Base-by-base conservation (phyloP, 192 early-diverging fungal genomes). In the Backusella psychrophila region DNA sequence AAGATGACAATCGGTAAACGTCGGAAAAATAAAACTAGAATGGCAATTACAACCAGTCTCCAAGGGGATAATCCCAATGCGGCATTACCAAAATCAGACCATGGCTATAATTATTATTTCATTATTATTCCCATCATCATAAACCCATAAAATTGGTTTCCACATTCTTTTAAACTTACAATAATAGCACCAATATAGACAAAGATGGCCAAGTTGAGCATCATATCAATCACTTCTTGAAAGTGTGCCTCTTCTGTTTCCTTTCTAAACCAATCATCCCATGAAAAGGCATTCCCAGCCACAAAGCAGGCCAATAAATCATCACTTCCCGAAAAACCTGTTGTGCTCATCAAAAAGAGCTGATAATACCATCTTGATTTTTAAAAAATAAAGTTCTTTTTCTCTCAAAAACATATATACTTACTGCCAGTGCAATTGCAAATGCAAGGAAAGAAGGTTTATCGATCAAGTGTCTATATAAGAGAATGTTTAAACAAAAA, bases 191-290 rank as follows among this genome's bases (percentile, higher is more conserved):
- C 95, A 83, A 96, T 91, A 74, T 93, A 98, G 21, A 98, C 89
- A 84, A 99, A 99, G 52, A 95, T 93, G 4, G 94, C 82, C 75
- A 95, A 81, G 81, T 96, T 97, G 46, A 98, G 78, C 75, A 99
- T 81, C 80, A 89, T 91, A 77, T 96, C 96, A 59, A 99, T 88
- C 3, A 93, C 92, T 81, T 97, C 96, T 83, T 98, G 96, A 33
- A 98, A 87, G 26, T 95, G 91, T 1, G 93, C 90, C 63, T 94
- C 92, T 36, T 93, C 85, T 21, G 92, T 90, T 73, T 96, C 92
- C 29, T 93, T 80, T 46, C 91, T 89, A 80, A 96, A 97, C 96
- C 96, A 98, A 66, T 91, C 93, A 68, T 98, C 96, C 95, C 95
- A 96, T 1, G 94, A 90, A 59, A 96, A 92, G 3, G 90, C 84